Conservation (phyloP, 202 grass and related monocot genomes). For the Panicum hallii region DNA sequence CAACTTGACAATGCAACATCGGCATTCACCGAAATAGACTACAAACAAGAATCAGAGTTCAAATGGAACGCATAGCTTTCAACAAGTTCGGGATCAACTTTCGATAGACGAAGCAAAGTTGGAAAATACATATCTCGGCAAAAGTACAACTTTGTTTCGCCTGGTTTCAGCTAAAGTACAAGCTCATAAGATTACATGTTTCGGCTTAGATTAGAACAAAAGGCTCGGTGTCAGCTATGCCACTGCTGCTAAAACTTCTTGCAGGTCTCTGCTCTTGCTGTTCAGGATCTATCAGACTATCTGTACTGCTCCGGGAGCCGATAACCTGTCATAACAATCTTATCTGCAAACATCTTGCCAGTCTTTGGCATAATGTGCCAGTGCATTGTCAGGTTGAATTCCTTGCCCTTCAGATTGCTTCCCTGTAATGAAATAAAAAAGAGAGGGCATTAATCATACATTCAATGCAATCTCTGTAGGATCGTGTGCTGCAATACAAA, state of each 20-base stretch:
- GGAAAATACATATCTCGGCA: constrained; percentile 1
- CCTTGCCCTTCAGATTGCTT: constrained; percentile 89
- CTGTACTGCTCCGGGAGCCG: constrained; percentile 87
- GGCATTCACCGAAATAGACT: too few species aligned
- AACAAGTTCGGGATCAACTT: background rate
- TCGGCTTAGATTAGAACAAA: constrained; percentile 41
- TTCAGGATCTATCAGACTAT: constrained; percentile 69
- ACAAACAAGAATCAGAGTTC: too few species aligned
- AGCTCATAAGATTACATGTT: constrained; percentile 41
- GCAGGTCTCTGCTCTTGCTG: background rate
- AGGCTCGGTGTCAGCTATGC: constrained; percentile 14
- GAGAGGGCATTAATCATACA: background rate
- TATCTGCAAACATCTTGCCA: constrained; percentile 98
- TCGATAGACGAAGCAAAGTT: background rate
- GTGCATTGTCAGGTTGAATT: constrained; percentile 97
- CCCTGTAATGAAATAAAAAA: constrained; percentile 55
- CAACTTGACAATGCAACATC: too few species aligned
- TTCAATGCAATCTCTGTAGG: constrained; percentile 4
- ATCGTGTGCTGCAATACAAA: background rate
- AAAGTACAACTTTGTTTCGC: constrained; percentile 20
- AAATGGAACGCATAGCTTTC: background rate
- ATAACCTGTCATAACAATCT: constrained; percentile 96
- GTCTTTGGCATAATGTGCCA: constrained; percentile 99
- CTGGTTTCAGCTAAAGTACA: constrained; percentile 31
- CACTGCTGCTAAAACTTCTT: constrained; percentile 33